phyloP scores from a whole-genome alignment of 2,329 filamentous ascomycete species.

The Xylaria polymorpha region DNA sequence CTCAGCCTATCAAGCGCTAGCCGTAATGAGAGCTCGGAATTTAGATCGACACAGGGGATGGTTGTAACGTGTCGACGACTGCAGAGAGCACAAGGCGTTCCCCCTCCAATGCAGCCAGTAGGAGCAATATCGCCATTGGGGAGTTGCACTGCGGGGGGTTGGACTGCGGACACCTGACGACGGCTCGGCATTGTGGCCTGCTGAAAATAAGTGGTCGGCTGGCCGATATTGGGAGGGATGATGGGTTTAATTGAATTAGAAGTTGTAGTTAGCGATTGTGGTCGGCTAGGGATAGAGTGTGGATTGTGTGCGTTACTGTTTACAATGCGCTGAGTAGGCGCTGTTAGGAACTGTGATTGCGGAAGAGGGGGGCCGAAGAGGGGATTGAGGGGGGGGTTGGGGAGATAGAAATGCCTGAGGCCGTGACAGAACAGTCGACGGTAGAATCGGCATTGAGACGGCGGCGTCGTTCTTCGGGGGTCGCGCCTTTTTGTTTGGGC shows the following conservation, averaged over 20 bases:
- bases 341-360: conserved; percentile 13
- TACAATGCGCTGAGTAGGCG: conserved; percentile 13
- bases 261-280: conserved; percentile 16
- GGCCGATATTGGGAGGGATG: conserved; percentile 2
- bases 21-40: conserved; percentile 46
- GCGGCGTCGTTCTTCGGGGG: background rate
- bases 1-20: conserved; percentile 48
- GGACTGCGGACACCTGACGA: background rate
- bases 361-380: background rate
- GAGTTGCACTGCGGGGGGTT: conserved; percentile 23
- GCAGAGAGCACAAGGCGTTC: conserved; percentile 42
- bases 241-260: conserved; percentile 3
- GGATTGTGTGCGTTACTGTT: conserved; percentile 17
- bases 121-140: conserved; percentile 25
- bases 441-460: background rate
- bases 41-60: conserved; percentile 43
- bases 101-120: conserved; percentile 34
- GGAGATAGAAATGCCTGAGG: background rate
- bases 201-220: conserved; percentile 14
- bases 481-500: conserved; percentile 6
- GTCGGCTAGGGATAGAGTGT: conserved; percentile 13
- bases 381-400: background rate
- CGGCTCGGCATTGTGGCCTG: conserved; percentile 5
- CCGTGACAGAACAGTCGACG: conserved; percentile 16
- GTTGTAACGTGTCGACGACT: conserved; percentile 28